Percentiles rank a stretch among this genome's conserved stretches.
Evolutionary conservation across 176 grass and related monocot species (phyloP).

Genomic region (Saccharum spontaneum): DNA sequence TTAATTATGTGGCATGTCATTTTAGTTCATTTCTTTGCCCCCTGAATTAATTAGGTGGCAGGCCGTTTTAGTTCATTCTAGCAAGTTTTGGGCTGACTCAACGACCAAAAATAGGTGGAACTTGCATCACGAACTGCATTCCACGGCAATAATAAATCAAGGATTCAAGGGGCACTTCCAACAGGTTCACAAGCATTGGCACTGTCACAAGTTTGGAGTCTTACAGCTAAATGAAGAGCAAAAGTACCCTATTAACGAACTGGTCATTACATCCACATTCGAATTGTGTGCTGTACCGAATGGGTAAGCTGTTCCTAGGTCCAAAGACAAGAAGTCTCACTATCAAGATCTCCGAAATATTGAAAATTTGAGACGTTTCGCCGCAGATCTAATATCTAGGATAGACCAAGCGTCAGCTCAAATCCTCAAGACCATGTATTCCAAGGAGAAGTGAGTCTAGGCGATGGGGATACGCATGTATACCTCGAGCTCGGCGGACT

Average conservation of each 20-base stretch:
- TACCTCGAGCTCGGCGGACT: constrained; percentile 97
- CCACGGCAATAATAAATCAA: neutral
- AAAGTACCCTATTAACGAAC: neutral
- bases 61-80: neutral
- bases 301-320: neutral
- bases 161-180: neutral
- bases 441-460: neutral
- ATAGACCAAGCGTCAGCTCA: neutral
- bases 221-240: neutral
- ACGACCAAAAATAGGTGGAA: neutral
- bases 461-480: neutral
- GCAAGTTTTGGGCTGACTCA: neutral
- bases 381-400: constrained; percentile 16
- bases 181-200: neutral
- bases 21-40: neutral
- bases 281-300: neutral
- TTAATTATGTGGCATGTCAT: neutral
- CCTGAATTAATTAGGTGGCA: neutral
- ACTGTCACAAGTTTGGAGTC: neutral
- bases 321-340: neutral
- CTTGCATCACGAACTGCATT: neutral
- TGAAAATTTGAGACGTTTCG: neutral
- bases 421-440: neutral
- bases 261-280: neutral
- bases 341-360: neutral